Conservation (phyloP, 139 green algal species). For the Mesotaenium endlicherianum region DNA sequence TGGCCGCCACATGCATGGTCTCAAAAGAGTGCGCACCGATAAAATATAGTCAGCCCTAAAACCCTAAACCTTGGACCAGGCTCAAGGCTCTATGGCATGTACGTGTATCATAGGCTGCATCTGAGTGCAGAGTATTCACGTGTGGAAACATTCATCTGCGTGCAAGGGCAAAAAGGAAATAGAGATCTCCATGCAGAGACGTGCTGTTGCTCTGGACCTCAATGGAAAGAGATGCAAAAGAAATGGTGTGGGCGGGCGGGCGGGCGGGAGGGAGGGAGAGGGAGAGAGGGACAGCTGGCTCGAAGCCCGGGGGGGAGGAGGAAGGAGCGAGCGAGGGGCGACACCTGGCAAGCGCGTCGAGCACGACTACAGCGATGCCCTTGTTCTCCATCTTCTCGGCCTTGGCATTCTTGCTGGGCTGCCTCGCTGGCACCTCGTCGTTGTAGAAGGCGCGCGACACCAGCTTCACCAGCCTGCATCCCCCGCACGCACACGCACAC, state of each 20-base stretch:
- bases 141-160: neutral
- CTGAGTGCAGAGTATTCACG: neutral
- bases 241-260: neutral
- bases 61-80: no score
- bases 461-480: constrained; percentile 42
- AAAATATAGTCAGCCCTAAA: no score
- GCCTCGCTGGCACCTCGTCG: constrained; percentile 19
- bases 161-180: neutral
- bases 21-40: no score
- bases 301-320: neutral
- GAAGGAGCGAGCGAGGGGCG: neutral
- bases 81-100: neutral
- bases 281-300: neutral
- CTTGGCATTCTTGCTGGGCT: neutral
- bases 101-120: neutral
- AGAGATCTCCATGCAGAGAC: neutral
- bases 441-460: constrained; percentile 33
- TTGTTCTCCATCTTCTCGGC: constrained; percentile 36
- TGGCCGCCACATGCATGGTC: neutral
- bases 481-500: neutral
- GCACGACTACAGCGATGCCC: constrained; percentile 37
- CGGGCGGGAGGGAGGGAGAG: neutral
- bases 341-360: constrained; percentile 37
- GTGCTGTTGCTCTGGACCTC: no score
- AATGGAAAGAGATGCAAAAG: neutral